Percentiles rank a stretch among this genome's conserved stretches.
Evolutionary conservation across 345 rosid species (phyloP).

Genomic region (Diplotaxis tenuifolia): DNA sequence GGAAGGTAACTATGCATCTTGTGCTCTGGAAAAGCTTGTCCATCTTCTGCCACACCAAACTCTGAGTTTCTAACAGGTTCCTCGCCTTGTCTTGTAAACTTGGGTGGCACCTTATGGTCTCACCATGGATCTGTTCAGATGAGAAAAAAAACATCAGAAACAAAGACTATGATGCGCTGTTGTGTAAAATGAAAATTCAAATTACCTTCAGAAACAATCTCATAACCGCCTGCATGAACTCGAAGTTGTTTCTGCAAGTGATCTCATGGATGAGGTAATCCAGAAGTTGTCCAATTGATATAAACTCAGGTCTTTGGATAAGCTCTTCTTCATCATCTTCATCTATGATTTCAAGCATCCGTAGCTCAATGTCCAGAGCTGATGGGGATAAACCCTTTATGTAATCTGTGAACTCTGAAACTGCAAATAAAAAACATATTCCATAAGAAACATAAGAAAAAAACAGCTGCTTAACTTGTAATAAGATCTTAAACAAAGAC

Average conservation of each 20-base stretch:
- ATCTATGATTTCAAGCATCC: slow-evolving; percentile 91
- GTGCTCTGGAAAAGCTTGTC: slow-evolving; percentile 83
- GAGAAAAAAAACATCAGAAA: background rate
- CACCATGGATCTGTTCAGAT: slow-evolving; percentile 78
- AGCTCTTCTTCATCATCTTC: slow-evolving; percentile 59
- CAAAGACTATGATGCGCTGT: background rate
- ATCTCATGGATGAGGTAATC: slow-evolving; percentile 80
- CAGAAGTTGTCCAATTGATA: slow-evolving; percentile 58
- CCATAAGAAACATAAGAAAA: background rate
- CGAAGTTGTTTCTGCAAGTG: slow-evolving; percentile 69
- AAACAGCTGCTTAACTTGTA: background rate
- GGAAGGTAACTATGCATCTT: slow-evolving; percentile 89
- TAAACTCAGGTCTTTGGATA: slow-evolving; percentile 62
- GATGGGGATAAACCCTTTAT: slow-evolving; percentile 84
- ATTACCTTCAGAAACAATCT: slow-evolving; percentile 87
- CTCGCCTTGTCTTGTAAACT: slow-evolving; percentile 67
- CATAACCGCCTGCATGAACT: slow-evolving; percentile 83
- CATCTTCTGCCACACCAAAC: slow-evolving; percentile 74
- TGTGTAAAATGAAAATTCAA: background rate
- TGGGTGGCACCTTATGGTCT: slow-evolving; percentile 63
- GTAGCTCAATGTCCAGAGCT: slow-evolving; percentile 78
- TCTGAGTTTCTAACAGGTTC: slow-evolving; percentile 69
- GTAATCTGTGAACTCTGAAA: slow-evolving; percentile 72
- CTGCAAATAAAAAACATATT: slow-evolving; percentile 38
- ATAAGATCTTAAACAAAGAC: background rate